Conservation (phyloP, 1,284 basidiomycete genomes). For the Ustilago trichophora region DNA sequence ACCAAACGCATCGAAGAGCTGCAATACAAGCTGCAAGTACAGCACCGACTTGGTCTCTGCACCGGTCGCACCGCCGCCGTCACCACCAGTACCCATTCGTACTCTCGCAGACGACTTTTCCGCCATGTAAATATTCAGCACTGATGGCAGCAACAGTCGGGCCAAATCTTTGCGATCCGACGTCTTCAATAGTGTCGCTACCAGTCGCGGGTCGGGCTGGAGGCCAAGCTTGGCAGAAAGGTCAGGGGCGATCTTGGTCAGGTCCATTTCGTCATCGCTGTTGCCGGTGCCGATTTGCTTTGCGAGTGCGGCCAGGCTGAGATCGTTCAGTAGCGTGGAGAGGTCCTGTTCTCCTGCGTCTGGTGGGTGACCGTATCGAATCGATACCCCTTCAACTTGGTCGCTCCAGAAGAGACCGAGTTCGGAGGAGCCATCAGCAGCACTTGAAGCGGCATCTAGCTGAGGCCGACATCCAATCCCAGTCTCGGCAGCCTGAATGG, state of each 20-base stretch:
- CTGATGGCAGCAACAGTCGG: slow-evolving; percentile 17
- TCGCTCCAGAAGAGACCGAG: slow-evolving; percentile 26
- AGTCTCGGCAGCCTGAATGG: slow-evolving; percentile 21
- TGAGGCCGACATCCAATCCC: slow-evolving; percentile 24
- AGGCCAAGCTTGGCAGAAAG: slow-evolving; percentile 42
- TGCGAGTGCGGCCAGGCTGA: slow-evolving; percentile 32
- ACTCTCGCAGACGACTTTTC: slow-evolving; percentile 21
- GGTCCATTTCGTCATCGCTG: slow-evolving; percentile 18
- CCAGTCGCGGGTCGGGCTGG: slow-evolving; percentile 40
- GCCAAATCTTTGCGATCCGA: slow-evolving; percentile 44
- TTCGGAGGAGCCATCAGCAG: background rate
- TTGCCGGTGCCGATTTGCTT: slow-evolving; percentile 34
- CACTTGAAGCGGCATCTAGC: too few relatives aligned
- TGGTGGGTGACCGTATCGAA: slow-evolving; percentile 15
- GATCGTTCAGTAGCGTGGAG: slow-evolving; percentile 23
- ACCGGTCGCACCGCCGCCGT: background rate
- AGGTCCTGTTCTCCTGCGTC: slow-evolving; percentile 13
- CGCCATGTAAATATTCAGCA: slow-evolving; percentile 50
- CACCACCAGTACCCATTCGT: slow-evolving; percentile 1
- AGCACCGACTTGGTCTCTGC: slow-evolving; percentile 40
- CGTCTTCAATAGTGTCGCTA: slow-evolving; percentile 32
- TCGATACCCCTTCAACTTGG: slow-evolving; percentile 20
- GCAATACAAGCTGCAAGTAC: slow-evolving; percentile 57
- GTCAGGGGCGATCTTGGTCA: slow-evolving; percentile 30
- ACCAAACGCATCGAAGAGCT: slow-evolving; percentile 60